phyloP scores from a whole-genome alignment of 805 yeast species.

The Jamesozyma hellenica region DNA sequence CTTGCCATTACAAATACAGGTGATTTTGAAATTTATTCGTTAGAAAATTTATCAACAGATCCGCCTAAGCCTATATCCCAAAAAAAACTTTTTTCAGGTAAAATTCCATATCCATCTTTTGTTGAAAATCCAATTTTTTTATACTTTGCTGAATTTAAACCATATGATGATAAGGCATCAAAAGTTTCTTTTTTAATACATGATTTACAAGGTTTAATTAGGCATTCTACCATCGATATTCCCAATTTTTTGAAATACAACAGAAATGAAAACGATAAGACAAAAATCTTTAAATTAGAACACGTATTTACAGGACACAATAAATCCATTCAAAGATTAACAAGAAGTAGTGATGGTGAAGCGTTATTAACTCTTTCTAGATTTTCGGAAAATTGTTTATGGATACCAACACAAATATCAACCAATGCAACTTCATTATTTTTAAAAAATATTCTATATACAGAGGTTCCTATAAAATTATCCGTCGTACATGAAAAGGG shows the following conservation, averaged over 20 bases:
- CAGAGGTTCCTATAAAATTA: slow-evolving; percentile 37
- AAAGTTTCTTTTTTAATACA: slow-evolving; percentile 37
- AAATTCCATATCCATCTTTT: slow-evolving; percentile 19
- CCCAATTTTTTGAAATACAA: slow-evolving; percentile 13
- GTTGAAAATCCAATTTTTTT: slow-evolving; percentile 28
- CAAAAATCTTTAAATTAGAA: slow-evolving; percentile 29
- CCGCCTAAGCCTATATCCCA: slow-evolving; percentile 48
- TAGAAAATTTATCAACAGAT: slow-evolving; percentile 41
- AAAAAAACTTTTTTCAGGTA: slow-evolving; percentile 28
- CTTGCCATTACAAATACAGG: slow-evolving; percentile 37
- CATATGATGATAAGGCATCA: slow-evolving; percentile 14
- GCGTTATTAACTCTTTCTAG: slow-evolving; percentile 50
- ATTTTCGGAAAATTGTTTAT: slow-evolving; percentile 45
- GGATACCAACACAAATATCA: slow-evolving; percentile 38
- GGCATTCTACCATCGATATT: slow-evolving; percentile 27
- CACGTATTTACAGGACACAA: slow-evolving; percentile 76
- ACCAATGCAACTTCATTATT: slow-evolving; percentile 29
- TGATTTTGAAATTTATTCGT: slow-evolving; percentile 33
- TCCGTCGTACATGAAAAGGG: slow-evolving; percentile 45
- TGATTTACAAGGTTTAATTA: slow-evolving; percentile 34
- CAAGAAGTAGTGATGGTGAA: slow-evolving; percentile 58
- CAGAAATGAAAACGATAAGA: slow-evolving; percentile 2
- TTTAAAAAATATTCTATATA: slow-evolving; percentile 34
- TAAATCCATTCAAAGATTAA: slow-evolving; percentile 60
- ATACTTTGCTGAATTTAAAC: slow-evolving; percentile 30